Base-by-base conservation (phyloP, 164 flowering plant genomes). In the Aristolochia californica region DNA sequence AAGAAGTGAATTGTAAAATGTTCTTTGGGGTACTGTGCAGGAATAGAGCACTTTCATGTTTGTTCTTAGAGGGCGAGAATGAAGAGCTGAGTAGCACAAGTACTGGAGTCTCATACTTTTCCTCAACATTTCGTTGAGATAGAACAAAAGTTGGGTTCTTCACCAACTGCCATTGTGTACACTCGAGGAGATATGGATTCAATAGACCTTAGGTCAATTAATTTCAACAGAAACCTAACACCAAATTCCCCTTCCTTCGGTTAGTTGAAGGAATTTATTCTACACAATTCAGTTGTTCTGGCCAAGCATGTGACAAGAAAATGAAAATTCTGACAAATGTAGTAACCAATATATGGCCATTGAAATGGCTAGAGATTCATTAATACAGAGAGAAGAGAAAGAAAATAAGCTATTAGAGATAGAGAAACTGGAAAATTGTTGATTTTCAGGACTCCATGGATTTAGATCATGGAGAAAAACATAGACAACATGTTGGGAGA, bases 131-230 rank as follows among this genome's bases (percentile, higher is more conserved):
- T 84, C 63, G 30, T 77, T 5, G 87, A 82, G 62, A 69, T 73
- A 13, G 71, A 76, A 65, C 69, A 70, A 51, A 59, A 77, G 67
- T 15, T 81, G 40, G 99, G 99, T 50, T 81, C 89, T n/a, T 96
- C 99, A 57, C 86, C 99, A 0, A 96, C 97, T 38, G 96, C 95
- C 28, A 67, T 93, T 60, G 95, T 93, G 61, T 64, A 63, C 38
- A 66, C 82, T 49, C 74, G 78, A 48, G 80, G 75, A 62, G 94
- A 83, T 34, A 63, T 50, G 52, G 83, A 77, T 61, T 55, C 77
- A 45, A 77, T 74, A 10, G 67, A 71, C 45, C 69, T 88, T 48
- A 78, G 66, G 70, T 74, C 87, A n/a, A 26, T 81, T 27, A 91
- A 91, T 60, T 56, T 64, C 64, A 89, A 85, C 59, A 66, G 81